Evolutionary conservation across 495 filamentous ascomycete species (phyloP).

Genomic region (Chlorociboria aeruginascens): DNA sequence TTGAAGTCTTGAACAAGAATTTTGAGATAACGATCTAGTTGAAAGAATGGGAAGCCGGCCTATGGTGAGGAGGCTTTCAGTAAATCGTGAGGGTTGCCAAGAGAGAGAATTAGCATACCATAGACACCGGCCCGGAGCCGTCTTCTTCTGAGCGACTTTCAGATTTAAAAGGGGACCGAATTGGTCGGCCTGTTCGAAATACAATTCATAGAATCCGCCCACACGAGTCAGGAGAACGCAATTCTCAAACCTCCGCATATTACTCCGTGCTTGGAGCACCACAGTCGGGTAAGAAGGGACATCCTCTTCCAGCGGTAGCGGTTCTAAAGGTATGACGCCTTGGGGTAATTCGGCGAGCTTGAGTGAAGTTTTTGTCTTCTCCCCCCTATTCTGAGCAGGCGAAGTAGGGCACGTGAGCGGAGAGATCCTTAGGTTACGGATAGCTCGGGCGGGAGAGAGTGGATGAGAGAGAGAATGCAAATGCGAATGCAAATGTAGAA

Average conservation of each 20-base stretch:
- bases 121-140: slow-evolving; percentile 62
- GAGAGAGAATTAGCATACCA: slow-evolving; percentile 39
- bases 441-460: neutral
- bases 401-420: neutral
- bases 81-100: neutral
- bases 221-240: slow-evolving; percentile 85
- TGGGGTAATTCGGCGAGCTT: slow-evolving; percentile 16
- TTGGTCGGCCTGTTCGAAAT: slow-evolving; percentile 87
- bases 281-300: slow-evolving; percentile 67
- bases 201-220: slow-evolving; percentile 93
- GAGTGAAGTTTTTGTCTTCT: slow-evolving; percentile 20
- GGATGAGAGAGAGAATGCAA: neutral
- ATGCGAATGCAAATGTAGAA: neutral
- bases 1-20: slow-evolving; percentile 82
- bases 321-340: slow-evolving; percentile 12
- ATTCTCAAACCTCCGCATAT: slow-evolving; percentile 81
- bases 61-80: slow-evolving; percentile 15
- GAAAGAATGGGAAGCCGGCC: slow-evolving; percentile 88
- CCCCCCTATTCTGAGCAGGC: slow-evolving; percentile 11
- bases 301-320: slow-evolving; percentile 8
- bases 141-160: slow-evolving; percentile 75
- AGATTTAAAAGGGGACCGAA: slow-evolving; percentile 76
- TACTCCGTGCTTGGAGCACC: slow-evolving; percentile 75
- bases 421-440: neutral
- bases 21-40: slow-evolving; percentile 85